Conservation (phyloP, 2,329 filamentous ascomycete genomes). For the Aspergillus eucalypticola region DNA sequence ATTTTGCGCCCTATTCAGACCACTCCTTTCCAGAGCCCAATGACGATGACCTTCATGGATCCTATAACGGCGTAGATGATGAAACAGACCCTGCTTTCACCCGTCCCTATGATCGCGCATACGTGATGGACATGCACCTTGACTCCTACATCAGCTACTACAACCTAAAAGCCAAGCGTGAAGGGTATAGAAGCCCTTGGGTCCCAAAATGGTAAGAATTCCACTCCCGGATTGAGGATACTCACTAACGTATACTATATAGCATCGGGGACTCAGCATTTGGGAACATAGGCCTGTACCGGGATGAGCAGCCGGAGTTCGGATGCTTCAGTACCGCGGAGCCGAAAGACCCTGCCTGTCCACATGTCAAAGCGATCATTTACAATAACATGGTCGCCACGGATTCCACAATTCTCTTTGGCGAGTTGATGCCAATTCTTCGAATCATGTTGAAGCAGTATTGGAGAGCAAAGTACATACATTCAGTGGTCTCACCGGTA, state of each 20-base stretch:
- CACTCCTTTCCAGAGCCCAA: constrained; percentile 6
- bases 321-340: constrained; percentile 14
- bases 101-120: constrained; percentile 5
- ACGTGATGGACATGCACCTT: constrained; percentile 8
- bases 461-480: constrained; percentile 7
- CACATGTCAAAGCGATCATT: constrained; percentile 19
- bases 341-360: constrained; percentile 5
- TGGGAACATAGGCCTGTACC: constrained; percentile 8
- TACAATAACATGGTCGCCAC: constrained; percentile 18
- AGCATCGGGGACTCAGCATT: constrained; percentile 18
- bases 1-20: constrained; percentile 10
- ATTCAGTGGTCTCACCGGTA: constrained; percentile 18
- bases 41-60: not conserved
- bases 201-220: constrained; percentile 9
- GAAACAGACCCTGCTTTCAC: constrained; percentile 3
- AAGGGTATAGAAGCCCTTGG: constrained; percentile 6
- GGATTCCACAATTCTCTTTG: constrained; percentile 16
- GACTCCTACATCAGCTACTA: constrained; percentile 8
- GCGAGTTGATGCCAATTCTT: constrained; percentile 16
- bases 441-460: constrained; percentile 18
- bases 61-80: constrained; percentile 7
- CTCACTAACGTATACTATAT: constrained; percentile 4
- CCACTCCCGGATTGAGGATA: not conserved
- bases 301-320: constrained; percentile 15
- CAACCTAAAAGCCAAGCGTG: not conserved